Evolutionary conservation across 2,329 filamentous ascomycete genomes (phyloP).

Genomic region (Neofusicoccum kwambonambiense): DNA sequence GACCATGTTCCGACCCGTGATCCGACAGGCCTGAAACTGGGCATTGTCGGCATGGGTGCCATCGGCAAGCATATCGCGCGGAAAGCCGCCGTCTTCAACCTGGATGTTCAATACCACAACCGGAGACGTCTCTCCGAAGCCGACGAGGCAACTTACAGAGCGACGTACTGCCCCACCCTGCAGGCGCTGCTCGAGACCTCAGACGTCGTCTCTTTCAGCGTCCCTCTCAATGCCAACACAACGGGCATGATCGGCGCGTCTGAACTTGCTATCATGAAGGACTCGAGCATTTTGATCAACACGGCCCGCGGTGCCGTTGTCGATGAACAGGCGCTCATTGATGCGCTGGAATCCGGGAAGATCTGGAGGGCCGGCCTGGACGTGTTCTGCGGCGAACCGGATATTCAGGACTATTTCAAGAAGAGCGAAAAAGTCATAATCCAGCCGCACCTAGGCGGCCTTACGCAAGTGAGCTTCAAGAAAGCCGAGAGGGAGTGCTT

Average conservation of each 20-base stretch:
- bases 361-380: constrained; percentile 50
- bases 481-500: constrained; percentile 47
- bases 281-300: constrained; percentile 50
- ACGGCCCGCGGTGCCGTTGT: constrained; percentile 52
- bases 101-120: constrained; percentile 48
- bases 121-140: constrained; percentile 34
- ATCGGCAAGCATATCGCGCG: constrained; percentile 47
- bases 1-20: constrained; percentile 40
- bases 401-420: constrained; percentile 41
- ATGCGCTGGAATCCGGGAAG: constrained; percentile 48
- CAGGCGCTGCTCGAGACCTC: constrained; percentile 41
- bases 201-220: constrained; percentile 50
- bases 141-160: constrained; percentile 35
- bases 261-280: constrained; percentile 49
- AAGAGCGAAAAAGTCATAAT: constrained; percentile 45
- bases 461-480: constrained; percentile 44
- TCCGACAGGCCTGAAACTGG: constrained; percentile 45
- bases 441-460: constrained; percentile 46
- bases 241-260: constrained; percentile 39
- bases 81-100: constrained; percentile 43
- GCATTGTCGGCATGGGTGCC: constrained; percentile 50
- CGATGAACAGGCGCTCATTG: constrained; percentile 49
- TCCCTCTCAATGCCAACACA: constrained; percentile 45
- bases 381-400: constrained; percentile 48
- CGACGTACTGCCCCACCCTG: constrained; percentile 37